These are phyloP conservation scores for Liquidambar formosana DNA, from an alignment of 164 flowering plant genomes.

Conservation along the genomic window DNA sequence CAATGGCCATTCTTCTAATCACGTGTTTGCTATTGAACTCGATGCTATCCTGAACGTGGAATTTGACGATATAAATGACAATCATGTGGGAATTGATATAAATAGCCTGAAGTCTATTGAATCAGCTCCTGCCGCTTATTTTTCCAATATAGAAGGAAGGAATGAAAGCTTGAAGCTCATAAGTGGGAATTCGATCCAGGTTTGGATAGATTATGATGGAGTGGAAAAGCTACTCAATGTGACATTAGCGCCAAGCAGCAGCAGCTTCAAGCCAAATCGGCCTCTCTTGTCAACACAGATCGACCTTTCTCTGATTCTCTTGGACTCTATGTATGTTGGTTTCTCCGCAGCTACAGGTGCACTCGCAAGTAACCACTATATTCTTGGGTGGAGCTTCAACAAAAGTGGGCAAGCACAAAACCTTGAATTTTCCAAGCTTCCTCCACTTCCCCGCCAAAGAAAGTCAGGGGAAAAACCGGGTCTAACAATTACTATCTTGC, in stretches of 20 bases:
- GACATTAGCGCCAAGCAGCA: slow-evolving; percentile 15
- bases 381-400: too few species aligned
- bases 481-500: too few species aligned
- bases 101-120: slow-evolving; percentile 17
- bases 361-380: neutral
- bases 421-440: too few species aligned
- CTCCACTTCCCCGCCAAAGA: too few species aligned
- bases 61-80: slow-evolving; percentile 23
- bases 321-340: slow-evolving; percentile 30
- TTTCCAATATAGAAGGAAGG: slow-evolving; percentile 5
- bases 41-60: slow-evolving; percentile 21
- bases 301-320: slow-evolving; percentile 15
- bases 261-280: slow-evolving; percentile 10
- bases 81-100: slow-evolving; percentile 41
- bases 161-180: slow-evolving; percentile 23
- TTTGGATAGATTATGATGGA: slow-evolving; percentile 27
- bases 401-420: too few species aligned
- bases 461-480: too few species aligned
- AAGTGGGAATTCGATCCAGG: slow-evolving; percentile 24
- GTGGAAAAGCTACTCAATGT: slow-evolving; percentile 6
- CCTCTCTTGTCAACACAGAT: slow-evolving; percentile 18
- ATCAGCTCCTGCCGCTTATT: slow-evolving; percentile 35
- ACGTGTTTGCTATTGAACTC: slow-evolving; percentile 28
- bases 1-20: slow-evolving; percentile 21
- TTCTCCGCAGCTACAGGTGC: slow-evolving; percentile 30